phyloP scores from a whole-genome alignment of 2,329 filamentous ascomycete genomes.

The Tolypocladium amazonense region DNA sequence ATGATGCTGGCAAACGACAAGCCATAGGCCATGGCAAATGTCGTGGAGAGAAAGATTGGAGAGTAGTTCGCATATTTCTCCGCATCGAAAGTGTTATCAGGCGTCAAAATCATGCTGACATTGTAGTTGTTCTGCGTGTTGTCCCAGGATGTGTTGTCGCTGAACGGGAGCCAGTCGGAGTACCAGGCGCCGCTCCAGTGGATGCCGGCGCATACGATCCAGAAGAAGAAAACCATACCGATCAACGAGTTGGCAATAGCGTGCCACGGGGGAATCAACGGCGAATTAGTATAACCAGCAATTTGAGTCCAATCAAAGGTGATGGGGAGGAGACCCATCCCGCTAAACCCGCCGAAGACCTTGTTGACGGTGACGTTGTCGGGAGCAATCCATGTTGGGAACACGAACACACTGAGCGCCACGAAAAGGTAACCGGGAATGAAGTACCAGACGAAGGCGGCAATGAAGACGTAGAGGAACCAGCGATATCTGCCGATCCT shows the following conservation, averaged over 20 bases:
- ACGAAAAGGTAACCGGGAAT: constrained; percentile 40
- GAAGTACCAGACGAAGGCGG: constrained; percentile 41
- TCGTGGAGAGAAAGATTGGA: constrained; percentile 39
- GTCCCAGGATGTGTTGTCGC: constrained; percentile 42
- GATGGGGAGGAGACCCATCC: constrained; percentile 41
- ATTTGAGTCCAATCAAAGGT: constrained; percentile 36
- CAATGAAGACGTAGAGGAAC: constrained; percentile 30
- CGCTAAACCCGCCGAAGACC: constrained; percentile 42
- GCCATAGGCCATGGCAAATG: constrained; percentile 28
- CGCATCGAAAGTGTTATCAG: constrained; percentile 34
- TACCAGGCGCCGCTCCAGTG: constrained; percentile 33
- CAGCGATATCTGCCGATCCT: constrained; percentile 32
- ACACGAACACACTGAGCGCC: constrained; percentile 42
- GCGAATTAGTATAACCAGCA: constrained; percentile 29
- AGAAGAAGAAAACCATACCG: constrained; percentile 30
- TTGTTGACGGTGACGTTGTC: constrained; percentile 43
- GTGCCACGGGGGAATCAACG: constrained; percentile 28
- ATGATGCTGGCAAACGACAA: constrained; percentile 38
- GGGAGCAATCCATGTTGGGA: constrained; percentile 43
- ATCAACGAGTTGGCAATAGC: constrained; percentile 35
- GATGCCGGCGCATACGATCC: constrained; percentile 33
- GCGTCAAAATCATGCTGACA: constrained; percentile 37
- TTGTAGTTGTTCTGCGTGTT: constrained; percentile 42
- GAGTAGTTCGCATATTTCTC: constrained; percentile 40
- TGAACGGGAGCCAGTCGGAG: constrained; percentile 43